Base-by-base conservation (phyloP, 345 rosid species). In the Leavenworthia alabamica region DNA sequence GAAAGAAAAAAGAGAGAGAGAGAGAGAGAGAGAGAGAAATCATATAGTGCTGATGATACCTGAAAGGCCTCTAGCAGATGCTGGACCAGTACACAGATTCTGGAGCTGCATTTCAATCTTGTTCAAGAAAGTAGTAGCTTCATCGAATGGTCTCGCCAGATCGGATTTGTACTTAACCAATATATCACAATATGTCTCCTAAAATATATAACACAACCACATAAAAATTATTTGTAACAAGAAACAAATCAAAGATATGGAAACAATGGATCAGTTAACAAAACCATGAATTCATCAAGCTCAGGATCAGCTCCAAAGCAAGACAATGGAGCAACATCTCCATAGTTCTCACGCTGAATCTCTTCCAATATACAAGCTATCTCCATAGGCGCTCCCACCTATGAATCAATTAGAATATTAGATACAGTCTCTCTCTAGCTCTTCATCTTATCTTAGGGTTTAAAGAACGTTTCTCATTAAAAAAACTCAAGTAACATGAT, bases 371-470 rank as follows among this genome's bases (percentile, higher is more conserved):
- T 39, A 28, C 77, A 56, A 6, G 82, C 76, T 28, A 82, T 81
- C 77, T 86, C 93, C 71, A 86, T 75, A 15, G 95, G 88, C 11
- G 96, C 98, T 19, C 98, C 98, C 3, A 88, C 95, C 98, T 90
- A 14, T 2, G 6, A 8, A 24, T 12, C n/a, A 28, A n/a, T n/a
- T n/a, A n/a, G n/a, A n/a, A n/a, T 33, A 0, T 20, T 20, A 20
- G 4, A 24, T 3, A 24, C 27, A 24, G 27, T 24, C 5, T 4
- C 27, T 4, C 27, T 24, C 27, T 24, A 24, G 27, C 27, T 24
- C 4, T 4, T 6, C 27, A 24, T 24, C 27, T 26, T 26, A 26
- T 26, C 1, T 40, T 40, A 40, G 44, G 39, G 44, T 39, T 39
- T 7, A 33, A 32, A 33, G 37, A 4, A 4, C 1, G 5, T 3